These are phyloP conservation scores for Stentor roeselii DNA, from an alignment of 73 alveolate species.

Conservation along the genomic window DNA sequence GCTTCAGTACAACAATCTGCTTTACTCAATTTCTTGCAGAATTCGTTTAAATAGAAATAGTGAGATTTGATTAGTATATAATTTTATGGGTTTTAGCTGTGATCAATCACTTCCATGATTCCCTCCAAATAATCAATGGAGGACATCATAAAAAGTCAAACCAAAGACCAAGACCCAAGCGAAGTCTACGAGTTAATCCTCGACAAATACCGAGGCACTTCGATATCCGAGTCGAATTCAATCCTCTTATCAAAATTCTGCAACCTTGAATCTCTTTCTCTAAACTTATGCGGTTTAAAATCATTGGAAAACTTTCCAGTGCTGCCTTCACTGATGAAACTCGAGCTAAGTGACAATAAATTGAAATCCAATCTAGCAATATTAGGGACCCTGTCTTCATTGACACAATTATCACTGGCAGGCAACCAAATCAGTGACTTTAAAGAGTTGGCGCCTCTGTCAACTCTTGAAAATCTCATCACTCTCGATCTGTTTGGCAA, in stretches of 20 bases:
- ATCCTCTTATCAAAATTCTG: constrained; percentile 23
- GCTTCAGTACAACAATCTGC: too few species aligned
- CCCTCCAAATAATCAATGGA: background rate
- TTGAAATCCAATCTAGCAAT: constrained; percentile 25
- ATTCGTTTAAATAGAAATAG: too few species aligned
- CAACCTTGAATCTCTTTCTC: constrained; percentile 36
- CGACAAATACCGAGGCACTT: constrained; percentile 34
- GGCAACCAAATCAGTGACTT: constrained; percentile 35
- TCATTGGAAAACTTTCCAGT: constrained; percentile 42
- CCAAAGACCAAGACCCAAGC: constrained; percentile 31
- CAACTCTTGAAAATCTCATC: constrained; percentile 22
- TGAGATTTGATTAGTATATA: too few species aligned
- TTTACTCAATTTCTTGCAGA: too few species aligned
- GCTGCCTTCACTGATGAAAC: constrained; percentile 34
- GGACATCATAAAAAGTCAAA: constrained; percentile 30
- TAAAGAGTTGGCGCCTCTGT: constrained; percentile 31
- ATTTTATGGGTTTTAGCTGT: too few species aligned
- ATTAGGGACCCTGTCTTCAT: constrained; percentile 10
- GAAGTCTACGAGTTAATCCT: constrained; percentile 37
- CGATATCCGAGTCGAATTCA: constrained; percentile 29
- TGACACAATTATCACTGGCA: constrained; percentile 37
- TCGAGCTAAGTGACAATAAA: constrained; percentile 42
- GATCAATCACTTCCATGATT: too few species aligned
- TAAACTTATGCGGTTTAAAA: constrained; percentile 33
- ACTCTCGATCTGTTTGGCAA: constrained; percentile 33